Percentiles rank a stretch among this genome's conserved stretches.
Conservation (phyloP, 164 flowering plant species). For the Malania oleifera region DNA sequence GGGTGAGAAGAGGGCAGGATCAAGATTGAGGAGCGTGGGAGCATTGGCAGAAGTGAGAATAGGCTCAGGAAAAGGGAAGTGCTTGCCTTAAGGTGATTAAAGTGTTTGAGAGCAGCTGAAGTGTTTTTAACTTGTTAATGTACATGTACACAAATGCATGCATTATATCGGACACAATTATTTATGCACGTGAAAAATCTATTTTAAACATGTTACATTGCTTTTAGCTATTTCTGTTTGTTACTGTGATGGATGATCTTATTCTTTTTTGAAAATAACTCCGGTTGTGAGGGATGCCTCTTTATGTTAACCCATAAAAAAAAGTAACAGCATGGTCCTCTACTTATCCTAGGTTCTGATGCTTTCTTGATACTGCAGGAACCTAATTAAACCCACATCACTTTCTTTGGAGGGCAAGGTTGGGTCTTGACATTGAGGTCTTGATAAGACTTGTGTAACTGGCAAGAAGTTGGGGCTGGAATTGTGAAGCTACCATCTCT, state of each 20-base stretch:
- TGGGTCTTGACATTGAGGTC: not conserved
- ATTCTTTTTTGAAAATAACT: no score
- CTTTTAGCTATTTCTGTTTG: no score
- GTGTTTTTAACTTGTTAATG: no score
- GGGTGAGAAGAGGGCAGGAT: no score
- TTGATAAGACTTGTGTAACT: slow-evolving; percentile 6
- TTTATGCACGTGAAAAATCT: no score
- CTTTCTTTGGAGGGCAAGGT: slow-evolving; percentile 2
- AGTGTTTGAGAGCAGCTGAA: no score
- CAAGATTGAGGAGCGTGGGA: no score
- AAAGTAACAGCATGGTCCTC: not conserved
- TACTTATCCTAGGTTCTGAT: slow-evolving; percentile 7
- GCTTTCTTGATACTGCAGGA: slow-evolving; percentile 12
- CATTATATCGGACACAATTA: no score
- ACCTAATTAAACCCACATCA: slow-evolving; percentile 1
- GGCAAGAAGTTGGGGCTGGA: slow-evolving; percentile 3
- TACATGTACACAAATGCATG: no score
- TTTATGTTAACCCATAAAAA: not conserved
- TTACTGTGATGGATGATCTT: no score
- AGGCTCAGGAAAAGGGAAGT: not conserved
- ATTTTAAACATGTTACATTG: no score
- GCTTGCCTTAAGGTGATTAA: not conserved
- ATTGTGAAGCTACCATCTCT: not conserved
- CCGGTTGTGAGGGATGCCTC: not conserved
- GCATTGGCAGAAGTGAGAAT: not conserved